phyloP scores from a whole-genome alignment of 2,329 filamentous ascomycete species.

The Venturia carpophila region DNA sequence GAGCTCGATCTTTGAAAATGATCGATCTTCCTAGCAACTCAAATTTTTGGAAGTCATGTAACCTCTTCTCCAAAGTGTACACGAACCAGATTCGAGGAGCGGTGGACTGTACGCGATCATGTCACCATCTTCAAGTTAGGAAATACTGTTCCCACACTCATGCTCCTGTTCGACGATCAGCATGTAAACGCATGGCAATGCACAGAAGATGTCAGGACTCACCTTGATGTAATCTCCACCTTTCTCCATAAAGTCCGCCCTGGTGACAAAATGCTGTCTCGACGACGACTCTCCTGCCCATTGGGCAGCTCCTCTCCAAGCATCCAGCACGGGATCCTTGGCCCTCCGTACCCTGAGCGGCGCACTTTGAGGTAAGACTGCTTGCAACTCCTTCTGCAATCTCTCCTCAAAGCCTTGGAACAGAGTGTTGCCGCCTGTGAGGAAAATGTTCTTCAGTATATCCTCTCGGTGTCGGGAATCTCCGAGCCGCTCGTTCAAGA shows the following conservation, averaged over 20 bases:
- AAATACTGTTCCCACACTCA: constrained; percentile 17
- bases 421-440: constrained; percentile 87
- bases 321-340: constrained; percentile 69
- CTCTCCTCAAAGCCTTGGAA: constrained; percentile 83
- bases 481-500: constrained; percentile 72
- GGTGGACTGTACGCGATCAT: not conserved
- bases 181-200: not conserved
- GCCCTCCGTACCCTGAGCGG: constrained; percentile 66
- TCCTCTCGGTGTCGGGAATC: constrained; percentile 51
- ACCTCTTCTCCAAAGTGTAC: not conserved
- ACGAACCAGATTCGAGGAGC: not conserved
- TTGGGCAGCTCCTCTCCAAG: constrained; percentile 84
- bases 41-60: not conserved
- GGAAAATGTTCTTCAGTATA: constrained; percentile 78
- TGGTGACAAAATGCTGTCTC: constrained; percentile 60
- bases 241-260: constrained; percentile 84
- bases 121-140: not conserved
- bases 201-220: constrained; percentile 18
- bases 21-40: not conserved
- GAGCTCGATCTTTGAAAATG: not conserved
- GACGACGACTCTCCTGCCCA: constrained; percentile 63
- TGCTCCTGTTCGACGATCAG: constrained; percentile 20
- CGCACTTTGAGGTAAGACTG: constrained; percentile 61
- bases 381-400: constrained; percentile 62
- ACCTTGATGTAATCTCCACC: constrained; percentile 89